Percentiles rank a stretch among this genome's conserved stretches.
Evolutionary conservation across 2,329 filamentous ascomycete species (phyloP).

Genomic region (Talaromyces sp.): DNA sequence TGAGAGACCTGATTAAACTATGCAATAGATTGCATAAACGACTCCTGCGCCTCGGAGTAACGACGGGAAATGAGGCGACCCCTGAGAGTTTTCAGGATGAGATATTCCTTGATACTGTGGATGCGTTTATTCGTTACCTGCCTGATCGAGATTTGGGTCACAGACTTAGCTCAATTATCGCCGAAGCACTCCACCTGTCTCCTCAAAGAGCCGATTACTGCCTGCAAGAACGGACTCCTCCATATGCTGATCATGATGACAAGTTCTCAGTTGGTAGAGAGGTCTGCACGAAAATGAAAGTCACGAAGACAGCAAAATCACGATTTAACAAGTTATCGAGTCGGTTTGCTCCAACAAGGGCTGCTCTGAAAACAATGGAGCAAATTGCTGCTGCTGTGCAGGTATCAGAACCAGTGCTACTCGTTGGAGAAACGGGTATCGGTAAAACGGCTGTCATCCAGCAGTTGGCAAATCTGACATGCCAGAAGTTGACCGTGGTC

Average conservation of each 20-base stretch:
- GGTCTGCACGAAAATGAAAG: conserved; percentile 54
- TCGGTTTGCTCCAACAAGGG: conserved; percentile 79
- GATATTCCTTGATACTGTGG: conserved; percentile 89
- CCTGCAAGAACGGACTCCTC: conserved; percentile 65
- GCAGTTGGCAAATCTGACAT: conserved; percentile 76
- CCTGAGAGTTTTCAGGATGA: conserved; percentile 68
- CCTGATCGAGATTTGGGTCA: conserved; percentile 58
- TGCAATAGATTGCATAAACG: conserved; percentile 69
- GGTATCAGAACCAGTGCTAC: conserved; percentile 78
- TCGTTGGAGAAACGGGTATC: conserved; percentile 98
- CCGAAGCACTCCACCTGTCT: conserved; percentile 81
- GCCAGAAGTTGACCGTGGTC: conserved; percentile 82
- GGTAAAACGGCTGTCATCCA: conserved; percentile 97
- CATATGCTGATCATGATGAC: conserved; percentile 57
- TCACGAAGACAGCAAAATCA: conserved; percentile 42
- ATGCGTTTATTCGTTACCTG: conserved; percentile 83
- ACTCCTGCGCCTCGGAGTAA: conserved; percentile 54
- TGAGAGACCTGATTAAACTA: conserved; percentile 86
- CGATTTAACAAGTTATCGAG: conserved; percentile 30
- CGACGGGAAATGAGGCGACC: conserved; percentile 63
- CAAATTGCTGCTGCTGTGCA: conserved; percentile 79
- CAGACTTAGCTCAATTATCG: conserved; percentile 59
- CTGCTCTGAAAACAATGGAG: conserved; percentile 79
- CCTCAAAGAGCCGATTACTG: conserved; percentile 76
- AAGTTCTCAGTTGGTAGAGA: conserved; percentile 63